A percentile compares a stretch with the other conserved stretches of the same genome.
Conservation (phyloP, 2,329 filamentous ascomycete species). For the Tetracladium maxilliforme region DNA sequence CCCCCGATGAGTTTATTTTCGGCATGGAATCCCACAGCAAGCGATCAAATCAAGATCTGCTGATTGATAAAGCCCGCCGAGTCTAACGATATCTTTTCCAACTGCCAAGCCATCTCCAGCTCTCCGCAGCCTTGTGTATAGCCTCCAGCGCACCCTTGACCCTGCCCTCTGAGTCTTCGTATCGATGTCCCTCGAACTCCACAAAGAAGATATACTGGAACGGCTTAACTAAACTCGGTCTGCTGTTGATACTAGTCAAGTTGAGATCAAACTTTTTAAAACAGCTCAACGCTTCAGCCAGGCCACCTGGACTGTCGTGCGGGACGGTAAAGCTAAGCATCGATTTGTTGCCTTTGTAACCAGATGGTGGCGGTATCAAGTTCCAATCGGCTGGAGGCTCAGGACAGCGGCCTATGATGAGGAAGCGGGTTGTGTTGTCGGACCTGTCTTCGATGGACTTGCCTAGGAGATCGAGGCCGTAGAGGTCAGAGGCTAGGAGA, state of each 20-base stretch:
- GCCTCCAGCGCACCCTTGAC: slow-evolving; percentile 46
- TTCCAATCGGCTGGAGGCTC: slow-evolving; percentile 4
- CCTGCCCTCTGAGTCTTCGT: slow-evolving; percentile 34
- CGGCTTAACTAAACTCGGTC: slow-evolving; percentile 57
- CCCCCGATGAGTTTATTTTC: too few relatives aligned
- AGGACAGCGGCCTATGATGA: slow-evolving; percentile 36
- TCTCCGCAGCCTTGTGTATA: slow-evolving; percentile 40
- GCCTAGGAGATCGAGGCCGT: slow-evolving; percentile 56
- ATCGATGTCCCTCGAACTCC: slow-evolving; percentile 59
- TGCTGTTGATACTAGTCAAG: slow-evolving; percentile 78
- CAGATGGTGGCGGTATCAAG: too few relatives aligned
- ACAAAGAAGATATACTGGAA: slow-evolving; percentile 96
- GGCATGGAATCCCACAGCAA: too few relatives aligned
- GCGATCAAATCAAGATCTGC: too few relatives aligned
- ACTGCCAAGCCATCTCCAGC: slow-evolving; percentile 55
- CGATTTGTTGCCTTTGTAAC: slow-evolving; percentile 1
- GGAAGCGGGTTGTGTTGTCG: slow-evolving; percentile 70
- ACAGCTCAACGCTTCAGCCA: slow-evolving; percentile 66
- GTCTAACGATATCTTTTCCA: too few relatives aligned
- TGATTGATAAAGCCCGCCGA: too few relatives aligned
- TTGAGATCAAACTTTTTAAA: slow-evolving; percentile 65
- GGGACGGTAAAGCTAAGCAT: slow-evolving; percentile 67
- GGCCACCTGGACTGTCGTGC: slow-evolving; percentile 63
- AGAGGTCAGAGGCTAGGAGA: slow-evolving; percentile 52
- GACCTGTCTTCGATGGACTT: slow-evolving; percentile 55